These are phyloP conservation scores for Metschnikowia similis DNA, from an alignment of 805 yeast species.

Conservation along the genomic window DNA sequence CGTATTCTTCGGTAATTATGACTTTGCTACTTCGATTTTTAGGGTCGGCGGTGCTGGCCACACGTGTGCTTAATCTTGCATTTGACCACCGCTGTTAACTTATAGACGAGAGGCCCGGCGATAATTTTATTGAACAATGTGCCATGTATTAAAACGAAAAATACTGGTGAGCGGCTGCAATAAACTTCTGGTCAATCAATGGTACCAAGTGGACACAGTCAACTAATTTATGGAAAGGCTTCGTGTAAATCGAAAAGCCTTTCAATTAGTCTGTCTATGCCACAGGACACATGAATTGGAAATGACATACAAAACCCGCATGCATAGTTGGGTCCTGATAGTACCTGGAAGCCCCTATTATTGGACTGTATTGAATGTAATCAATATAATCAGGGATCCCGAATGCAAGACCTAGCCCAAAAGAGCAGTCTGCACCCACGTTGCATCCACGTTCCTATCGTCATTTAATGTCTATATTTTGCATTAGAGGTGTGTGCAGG, in stretches of 20 bases:
- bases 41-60: too few species aligned
- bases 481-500: neutral
- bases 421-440: neutral
- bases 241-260: neutral
- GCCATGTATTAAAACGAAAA: too few species aligned
- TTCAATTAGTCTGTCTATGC: too few species aligned
- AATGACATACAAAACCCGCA: neutral
- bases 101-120: too few species aligned
- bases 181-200: too few species aligned
- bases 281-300: neutral
- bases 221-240: neutral
- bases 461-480: neutral
- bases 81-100: neutral
- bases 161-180: too few species aligned
- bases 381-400: neutral
- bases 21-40: neutral
- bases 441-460: conserved; percentile 1
- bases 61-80: neutral
- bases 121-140: too few species aligned
- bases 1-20: neutral
- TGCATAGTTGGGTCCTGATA: neutral
- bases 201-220: too few species aligned
- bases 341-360: neutral
- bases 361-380: neutral
- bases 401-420: neutral